Evolutionary conservation across 73 alveolate species (phyloP).

Genomic region (Diophrys sp.): DNA sequence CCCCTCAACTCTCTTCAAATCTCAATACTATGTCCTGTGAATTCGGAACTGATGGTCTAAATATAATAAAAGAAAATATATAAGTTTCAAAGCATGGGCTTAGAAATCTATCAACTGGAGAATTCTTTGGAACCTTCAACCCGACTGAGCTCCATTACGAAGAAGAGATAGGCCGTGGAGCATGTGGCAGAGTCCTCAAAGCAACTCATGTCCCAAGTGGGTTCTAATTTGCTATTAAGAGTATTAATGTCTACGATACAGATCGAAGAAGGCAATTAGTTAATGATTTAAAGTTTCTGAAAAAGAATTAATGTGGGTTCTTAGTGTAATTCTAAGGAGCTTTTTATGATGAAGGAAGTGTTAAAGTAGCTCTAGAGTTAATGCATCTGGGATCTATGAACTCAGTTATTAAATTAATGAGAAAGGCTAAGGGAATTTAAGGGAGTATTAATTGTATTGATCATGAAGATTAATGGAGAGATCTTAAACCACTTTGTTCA

Average conservation of each 20-base stretch:
- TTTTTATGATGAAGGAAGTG: slow-evolving; percentile 90
- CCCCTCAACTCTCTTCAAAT: too few relatives aligned
- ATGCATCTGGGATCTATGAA: slow-evolving; percentile 91
- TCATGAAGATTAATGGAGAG: slow-evolving; percentile 12
- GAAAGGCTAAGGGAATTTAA: slow-evolving; percentile 5
- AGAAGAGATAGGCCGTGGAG: slow-evolving; percentile 60
- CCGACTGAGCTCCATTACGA: slow-evolving; percentile 38
- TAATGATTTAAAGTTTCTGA: slow-evolving; percentile 90
- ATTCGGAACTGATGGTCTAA: slow-evolving; percentile 23
- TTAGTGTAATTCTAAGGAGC: slow-evolving; percentile 94
- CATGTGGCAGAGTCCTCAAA: slow-evolving; percentile 61
- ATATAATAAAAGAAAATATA: slow-evolving; percentile 18
- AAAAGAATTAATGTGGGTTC: slow-evolving; percentile 84
- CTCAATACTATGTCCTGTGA: slow-evolving; percentile 14
- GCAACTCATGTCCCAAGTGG: slow-evolving; percentile 51
- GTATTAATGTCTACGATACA: slow-evolving; percentile 91
- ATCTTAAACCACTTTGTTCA: slow-evolving; percentile 47
- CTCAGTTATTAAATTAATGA: slow-evolving; percentile 55
- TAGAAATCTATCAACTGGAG: slow-evolving; percentile 13
- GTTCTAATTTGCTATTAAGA: slow-evolving; percentile 47
- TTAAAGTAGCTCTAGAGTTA: slow-evolving; percentile 86
- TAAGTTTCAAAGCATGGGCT: slow-evolving; percentile 10
- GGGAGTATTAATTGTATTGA: slow-evolving; percentile 10
- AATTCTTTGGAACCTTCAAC: slow-evolving; percentile 4
- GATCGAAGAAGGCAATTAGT: slow-evolving; percentile 87